These are phyloP conservation scores for Nakazawaea peltata DNA, from an alignment of 805 yeast genomes.

Conservation along the genomic window DNA sequence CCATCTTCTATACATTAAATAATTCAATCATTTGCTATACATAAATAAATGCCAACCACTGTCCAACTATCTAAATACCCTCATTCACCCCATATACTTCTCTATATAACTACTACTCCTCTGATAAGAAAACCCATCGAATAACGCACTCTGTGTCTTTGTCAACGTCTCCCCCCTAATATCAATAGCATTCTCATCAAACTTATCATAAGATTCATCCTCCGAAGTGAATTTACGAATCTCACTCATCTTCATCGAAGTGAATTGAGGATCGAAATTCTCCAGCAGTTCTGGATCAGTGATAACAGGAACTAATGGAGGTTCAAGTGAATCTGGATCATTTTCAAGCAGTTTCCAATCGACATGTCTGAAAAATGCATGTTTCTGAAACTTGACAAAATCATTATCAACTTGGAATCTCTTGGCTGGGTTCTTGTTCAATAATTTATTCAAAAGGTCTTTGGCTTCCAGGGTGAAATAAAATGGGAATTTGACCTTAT, in stretches of 20 bases:
- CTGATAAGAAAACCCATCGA: slow-evolving; percentile 36
- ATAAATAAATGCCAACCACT: too few relatives aligned
- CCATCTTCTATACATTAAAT: too few relatives aligned
- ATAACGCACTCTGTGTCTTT: slow-evolving; percentile 12
- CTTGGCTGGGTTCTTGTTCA: slow-evolving; percentile 63
- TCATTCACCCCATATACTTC: slow-evolving; percentile 10
- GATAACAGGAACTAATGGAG: slow-evolving; percentile 79
- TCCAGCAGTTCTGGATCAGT: slow-evolving; percentile 81
- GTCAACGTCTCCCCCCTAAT: slow-evolving; percentile 2
- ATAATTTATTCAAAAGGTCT: slow-evolving; percentile 56
- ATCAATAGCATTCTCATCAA: slow-evolving; percentile 4
- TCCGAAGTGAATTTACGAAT: slow-evolving; percentile 7
- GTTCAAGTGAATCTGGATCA: slow-evolving; percentile 40
- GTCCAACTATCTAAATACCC: too few relatives aligned
- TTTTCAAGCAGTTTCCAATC: slow-evolving; percentile 55
- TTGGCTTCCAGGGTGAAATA: slow-evolving; percentile 76
- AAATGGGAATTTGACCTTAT: slow-evolving; percentile 62
- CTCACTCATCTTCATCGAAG: slow-evolving; percentile 49
- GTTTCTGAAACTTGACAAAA: slow-evolving; percentile 48
- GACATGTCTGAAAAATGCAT: slow-evolving; percentile 69
- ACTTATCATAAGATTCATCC: slow-evolving; percentile 3
- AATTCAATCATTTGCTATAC: too few relatives aligned
- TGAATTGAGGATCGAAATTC: slow-evolving; percentile 75
- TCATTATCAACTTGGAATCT: slow-evolving; percentile 52
- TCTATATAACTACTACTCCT: slow-evolving; percentile 32